Evolutionary conservation across 192 early-diverging fungal genomes (phyloP).

Genomic region (Gamsiella multidivaricata): DNA sequence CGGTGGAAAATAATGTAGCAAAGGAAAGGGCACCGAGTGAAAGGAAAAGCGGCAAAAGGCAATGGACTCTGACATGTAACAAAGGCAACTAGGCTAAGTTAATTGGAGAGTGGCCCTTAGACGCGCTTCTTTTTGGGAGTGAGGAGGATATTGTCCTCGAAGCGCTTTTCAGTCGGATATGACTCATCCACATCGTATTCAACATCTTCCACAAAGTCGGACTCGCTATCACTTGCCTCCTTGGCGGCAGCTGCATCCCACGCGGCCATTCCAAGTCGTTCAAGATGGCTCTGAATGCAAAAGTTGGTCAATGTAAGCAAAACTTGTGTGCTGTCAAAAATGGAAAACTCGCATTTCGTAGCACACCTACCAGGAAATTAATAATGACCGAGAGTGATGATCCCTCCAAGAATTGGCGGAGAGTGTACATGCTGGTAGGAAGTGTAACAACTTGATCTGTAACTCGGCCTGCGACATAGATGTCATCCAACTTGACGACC

Average conservation of each 20-base stretch:
- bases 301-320: not conserved
- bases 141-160: too few species aligned
- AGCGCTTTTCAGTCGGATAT: too few species aligned
- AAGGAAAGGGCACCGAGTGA: too few species aligned
- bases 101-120: too few species aligned
- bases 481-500: not conserved
- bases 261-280: not conserved
- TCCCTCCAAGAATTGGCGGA: not conserved
- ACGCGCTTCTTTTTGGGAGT: too few species aligned
- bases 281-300: not conserved
- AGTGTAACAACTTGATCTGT: not conserved
- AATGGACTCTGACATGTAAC: too few species aligned
- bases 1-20: too few species aligned
- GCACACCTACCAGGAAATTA: constrained; percentile 4
- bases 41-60: too few species aligned
- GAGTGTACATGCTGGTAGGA: not conserved
- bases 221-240: not conserved
- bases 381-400: not conserved
- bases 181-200: not conserved
- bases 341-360: not conserved
- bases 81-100: too few species aligned
- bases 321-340: not conserved
- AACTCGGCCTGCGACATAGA: not conserved
- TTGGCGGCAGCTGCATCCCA: not conserved
- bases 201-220: not conserved